Percentiles rank a stretch among this genome's conserved stretches.
Conservation (phyloP, 441 rosid genomes). For the Adansonia gregorii region DNA sequence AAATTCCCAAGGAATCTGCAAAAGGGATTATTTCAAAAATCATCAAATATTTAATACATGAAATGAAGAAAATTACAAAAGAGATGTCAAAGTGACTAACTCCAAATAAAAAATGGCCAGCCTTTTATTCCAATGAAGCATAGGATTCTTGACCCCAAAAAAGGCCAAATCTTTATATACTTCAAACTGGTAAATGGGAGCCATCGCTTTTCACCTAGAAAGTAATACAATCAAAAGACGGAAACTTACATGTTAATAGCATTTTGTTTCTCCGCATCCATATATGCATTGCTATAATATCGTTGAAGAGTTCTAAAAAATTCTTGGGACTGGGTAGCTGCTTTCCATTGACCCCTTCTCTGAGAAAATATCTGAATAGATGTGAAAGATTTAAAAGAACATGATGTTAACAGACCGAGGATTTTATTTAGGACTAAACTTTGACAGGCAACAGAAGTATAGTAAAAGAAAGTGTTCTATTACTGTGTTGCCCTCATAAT, state of each 20-base stretch:
- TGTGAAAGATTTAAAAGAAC: constrained; percentile 23
- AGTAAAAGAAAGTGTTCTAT: neutral
- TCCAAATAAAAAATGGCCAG: neutral
- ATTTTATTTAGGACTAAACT: neutral
- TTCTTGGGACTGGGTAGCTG: constrained; percentile 99
- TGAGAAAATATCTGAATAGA: constrained; percentile 76
- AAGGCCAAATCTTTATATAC: neutral
- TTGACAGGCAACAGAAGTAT: constrained; percentile 14
- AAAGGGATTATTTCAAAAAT: constrained; percentile 24
- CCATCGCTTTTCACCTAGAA: constrained; percentile 4
- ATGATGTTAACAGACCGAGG: neutral
- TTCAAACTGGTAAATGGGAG: neutral
- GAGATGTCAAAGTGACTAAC: neutral
- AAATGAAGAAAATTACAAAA: neutral
- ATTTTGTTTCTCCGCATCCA: constrained; percentile 97
- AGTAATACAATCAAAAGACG: constrained; percentile 20
- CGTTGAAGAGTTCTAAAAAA: constrained; percentile 98
- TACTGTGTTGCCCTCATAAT: neutral
- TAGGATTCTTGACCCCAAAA: neutral
- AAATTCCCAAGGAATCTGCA: constrained; percentile 92
- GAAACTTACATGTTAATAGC: constrained; percentile 86
- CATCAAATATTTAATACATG: neutral
- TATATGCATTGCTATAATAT: constrained; percentile 92
- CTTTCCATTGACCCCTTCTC: constrained; percentile 99
- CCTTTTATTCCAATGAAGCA: neutral